Base-by-base conservation (phyloP, 345 rosid species). In the Eucalyptus microcorys region DNA sequence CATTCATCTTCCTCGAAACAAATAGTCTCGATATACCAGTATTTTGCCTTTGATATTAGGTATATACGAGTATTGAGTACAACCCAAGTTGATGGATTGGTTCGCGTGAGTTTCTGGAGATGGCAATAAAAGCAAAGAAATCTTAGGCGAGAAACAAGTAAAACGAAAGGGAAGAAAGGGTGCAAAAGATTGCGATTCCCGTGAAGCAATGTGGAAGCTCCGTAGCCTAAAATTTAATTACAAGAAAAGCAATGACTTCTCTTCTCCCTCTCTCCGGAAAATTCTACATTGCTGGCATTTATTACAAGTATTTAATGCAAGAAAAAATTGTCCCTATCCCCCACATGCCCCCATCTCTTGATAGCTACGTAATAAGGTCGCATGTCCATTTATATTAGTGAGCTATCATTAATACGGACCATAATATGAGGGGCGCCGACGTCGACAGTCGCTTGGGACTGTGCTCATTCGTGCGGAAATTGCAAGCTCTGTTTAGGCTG, bases 21-120 rank as follows among this genome's bases (percentile, higher is more conserved):
- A 68, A 19, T 14, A 64, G 10, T n/a, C 9, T 7, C 9, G 1
- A 15, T 64, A n/a, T n/a, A n/a, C 2, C 1, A 2, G 43, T 2
- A 68, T 11, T 3, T 17, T 3, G 30, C 47, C 8, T 40, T 21
- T 22, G 30, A 13, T 76, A 21, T 42, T 5, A 19, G 26, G 7
- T 37, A 34, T 9, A 5, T 37, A 19, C 26, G 14, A 71, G 45
- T 71, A 37, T 21, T 37, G 81, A 71, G 45, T 71, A 37, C 27
- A 76, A 40, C 84, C 84, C 84, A 37, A 76, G 84, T 76, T 2
- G 84, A 76, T 21, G 84, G 47, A 10, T 40, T 76, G 47, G 24
- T 76, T 76, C 47, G 6, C 14, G 84, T 40, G 84, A 40, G 30
- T 21, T 40, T 66, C 40, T 6, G 24, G 83, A 7, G 7, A 40